These are phyloP conservation scores for Puccinia sorghi DNA, from an alignment of 1,284 basidiomycete species.

Conservation along the genomic window DNA sequence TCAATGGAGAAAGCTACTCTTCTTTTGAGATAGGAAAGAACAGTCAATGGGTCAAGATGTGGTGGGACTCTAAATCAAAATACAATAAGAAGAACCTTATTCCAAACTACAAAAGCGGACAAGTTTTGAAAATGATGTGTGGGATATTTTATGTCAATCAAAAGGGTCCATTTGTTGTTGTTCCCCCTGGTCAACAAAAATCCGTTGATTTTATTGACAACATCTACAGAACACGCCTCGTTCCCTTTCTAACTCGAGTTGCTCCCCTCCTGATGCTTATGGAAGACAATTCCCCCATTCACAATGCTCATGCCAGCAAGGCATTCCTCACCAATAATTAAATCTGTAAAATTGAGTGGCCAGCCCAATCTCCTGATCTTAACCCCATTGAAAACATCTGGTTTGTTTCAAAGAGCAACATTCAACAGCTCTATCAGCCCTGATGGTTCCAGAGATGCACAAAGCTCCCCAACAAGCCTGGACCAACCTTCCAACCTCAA, in stretches of 20 bases:
- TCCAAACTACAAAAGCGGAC: conserved; percentile 4
- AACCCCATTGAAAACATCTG: conserved; percentile 17
- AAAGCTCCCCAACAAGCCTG: background rate
- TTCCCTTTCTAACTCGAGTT: background rate
- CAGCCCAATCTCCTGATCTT: conserved; percentile 7
- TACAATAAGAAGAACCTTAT: background rate
- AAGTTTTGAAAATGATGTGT: background rate
- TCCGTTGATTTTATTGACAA: background rate
- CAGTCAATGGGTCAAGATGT: background rate
- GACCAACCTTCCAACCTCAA: conserved; percentile 25
- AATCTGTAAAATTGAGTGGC: conserved; percentile 5
- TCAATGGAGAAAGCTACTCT: conserved; percentile 26
- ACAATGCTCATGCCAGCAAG: background rate
- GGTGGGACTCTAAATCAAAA: conserved; percentile 2
- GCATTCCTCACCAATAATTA: background rate
- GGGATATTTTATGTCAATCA: background rate
- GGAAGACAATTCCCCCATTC: conserved; percentile 1
- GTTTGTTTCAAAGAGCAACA: background rate
- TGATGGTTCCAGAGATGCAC: conserved; percentile 4
- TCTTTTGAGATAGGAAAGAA: conserved; percentile 31
- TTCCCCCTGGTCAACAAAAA: background rate
- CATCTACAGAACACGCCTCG: background rate
- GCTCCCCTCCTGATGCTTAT: conserved; percentile 6
- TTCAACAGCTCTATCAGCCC: background rate
- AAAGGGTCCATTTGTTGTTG: background rate